Percentiles rank a stretch among this genome's conserved stretches.
Evolutionary conservation across 352 stramenopile genomes (phyloP).

Genomic region (Globisporangium parvum): DNA sequence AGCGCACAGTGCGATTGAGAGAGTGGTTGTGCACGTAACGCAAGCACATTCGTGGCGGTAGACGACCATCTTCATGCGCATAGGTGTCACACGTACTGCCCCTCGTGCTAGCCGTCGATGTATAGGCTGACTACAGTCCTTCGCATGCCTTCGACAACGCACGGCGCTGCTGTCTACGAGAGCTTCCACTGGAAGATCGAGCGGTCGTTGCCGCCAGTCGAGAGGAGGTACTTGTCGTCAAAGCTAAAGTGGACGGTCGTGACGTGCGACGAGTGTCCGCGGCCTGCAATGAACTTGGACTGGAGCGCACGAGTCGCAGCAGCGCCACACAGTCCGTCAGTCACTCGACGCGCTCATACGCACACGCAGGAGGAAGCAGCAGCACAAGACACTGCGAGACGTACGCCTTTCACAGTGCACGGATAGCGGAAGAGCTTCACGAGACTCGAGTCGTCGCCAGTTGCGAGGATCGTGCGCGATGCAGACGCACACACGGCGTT

Average conservation of each 20-base stretch:
- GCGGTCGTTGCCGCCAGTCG: slow-evolving; percentile 77
- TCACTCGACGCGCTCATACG: slow-evolving; percentile 6
- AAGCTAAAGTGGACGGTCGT: slow-evolving; percentile 77
- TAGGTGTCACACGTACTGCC: too few relatives aligned
- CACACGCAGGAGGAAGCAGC: not conserved
- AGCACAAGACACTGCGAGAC: slow-evolving; percentile 4
- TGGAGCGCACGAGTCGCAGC: slow-evolving; percentile 12
- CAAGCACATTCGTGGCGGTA: too few relatives aligned
- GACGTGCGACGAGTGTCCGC: slow-evolving; percentile 78
- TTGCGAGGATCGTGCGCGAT: slow-evolving; percentile 64
- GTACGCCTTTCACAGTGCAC: slow-evolving; percentile 59
- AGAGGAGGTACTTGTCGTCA: slow-evolving; percentile 81
- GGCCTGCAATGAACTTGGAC: slow-evolving; percentile 43
- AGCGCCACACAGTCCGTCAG: not conserved
- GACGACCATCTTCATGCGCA: too few relatives aligned
- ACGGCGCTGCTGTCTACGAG: slow-evolving; percentile 7
- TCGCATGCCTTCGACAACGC: too few relatives aligned
- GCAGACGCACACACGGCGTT: slow-evolving; percentile 70
- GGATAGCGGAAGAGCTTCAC: slow-evolving; percentile 89
- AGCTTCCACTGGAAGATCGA: slow-evolving; percentile 85
- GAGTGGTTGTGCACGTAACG: too few relatives aligned
- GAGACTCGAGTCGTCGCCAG: slow-evolving; percentile 69
- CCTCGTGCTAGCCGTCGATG: too few relatives aligned
- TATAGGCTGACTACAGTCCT: too few relatives aligned
- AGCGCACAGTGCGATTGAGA: too few relatives aligned